Conservation (phyloP, 495 filamentous ascomycete species). For the Penicillium dipodomyicola region DNA sequence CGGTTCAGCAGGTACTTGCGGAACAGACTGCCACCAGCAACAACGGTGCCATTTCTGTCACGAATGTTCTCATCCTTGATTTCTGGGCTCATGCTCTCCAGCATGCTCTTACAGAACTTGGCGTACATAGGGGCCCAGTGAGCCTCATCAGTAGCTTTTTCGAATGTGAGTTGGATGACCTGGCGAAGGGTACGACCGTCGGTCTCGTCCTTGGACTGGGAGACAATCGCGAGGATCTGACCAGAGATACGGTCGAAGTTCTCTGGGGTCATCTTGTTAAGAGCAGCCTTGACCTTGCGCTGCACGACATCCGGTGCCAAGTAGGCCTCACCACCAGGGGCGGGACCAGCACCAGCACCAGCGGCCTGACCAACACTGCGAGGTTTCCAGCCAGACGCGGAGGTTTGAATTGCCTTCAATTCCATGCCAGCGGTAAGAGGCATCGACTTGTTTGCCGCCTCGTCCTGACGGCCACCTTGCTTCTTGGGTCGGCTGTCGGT, state of each 20-base stretch:
- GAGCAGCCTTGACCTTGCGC: conserved; percentile 93
- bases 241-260: conserved; percentile 96
- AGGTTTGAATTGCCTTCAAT: conserved; percentile 71
- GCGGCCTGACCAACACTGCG: conserved; percentile 56
- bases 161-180: conserved; percentile 97
- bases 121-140: conserved; percentile 99
- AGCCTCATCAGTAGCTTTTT: conserved; percentile 97
- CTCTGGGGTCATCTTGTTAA: conserved; percentile 99
- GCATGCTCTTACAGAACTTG: conserved; percentile 97
- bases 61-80: conserved; percentile 92
- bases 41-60: conserved; percentile 81
- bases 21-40: conserved; percentile 91
- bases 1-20: conserved; percentile 97
- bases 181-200: conserved; percentile 95
- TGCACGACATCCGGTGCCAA: conserved; percentile 93
- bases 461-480: conserved; percentile 55
- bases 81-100: conserved; percentile 90
- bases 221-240: conserved; percentile 89
- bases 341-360: conserved; percentile 40
- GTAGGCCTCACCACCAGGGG: conserved; percentile 54
- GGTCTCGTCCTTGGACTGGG: conserved; percentile 90
- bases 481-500: conserved; percentile 44
- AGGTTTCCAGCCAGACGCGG: conserved; percentile 86
- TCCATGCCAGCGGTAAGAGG: conserved; percentile 80
- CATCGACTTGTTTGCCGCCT: conserved; percentile 74